phyloP scores from a whole-genome alignment of 345 rosid genomes.

The Ceriops decandra region DNA sequence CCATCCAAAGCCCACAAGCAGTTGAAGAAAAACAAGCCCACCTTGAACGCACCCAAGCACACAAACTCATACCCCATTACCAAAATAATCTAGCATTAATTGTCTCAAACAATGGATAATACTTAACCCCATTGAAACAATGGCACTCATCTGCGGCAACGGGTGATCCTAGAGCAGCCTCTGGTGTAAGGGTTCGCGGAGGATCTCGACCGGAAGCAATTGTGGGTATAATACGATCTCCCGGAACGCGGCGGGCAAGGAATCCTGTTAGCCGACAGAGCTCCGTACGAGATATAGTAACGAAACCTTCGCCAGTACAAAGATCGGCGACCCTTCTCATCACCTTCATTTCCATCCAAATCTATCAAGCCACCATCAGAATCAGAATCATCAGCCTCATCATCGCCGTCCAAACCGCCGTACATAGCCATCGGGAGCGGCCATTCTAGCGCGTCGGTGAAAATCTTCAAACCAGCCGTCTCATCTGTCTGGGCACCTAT shows the following conservation, averaged over 20 bases:
- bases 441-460: constrained; percentile 54
- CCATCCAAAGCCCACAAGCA: too few species aligned
- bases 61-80: too few species aligned
- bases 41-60: too few species aligned
- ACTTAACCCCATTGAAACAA: not conserved
- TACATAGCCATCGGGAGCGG: constrained; percentile 34
- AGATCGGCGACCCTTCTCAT: constrained; percentile 45
- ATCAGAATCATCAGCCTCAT: not conserved
- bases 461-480: constrained; percentile 29
- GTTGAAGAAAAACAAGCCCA: too few species aligned
- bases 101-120: too few species aligned
- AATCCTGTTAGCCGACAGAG: constrained; percentile 70
- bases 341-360: constrained; percentile 20
- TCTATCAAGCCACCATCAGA: constrained; percentile 8
- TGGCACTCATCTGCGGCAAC: constrained; percentile 59
- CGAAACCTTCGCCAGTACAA: constrained; percentile 58
- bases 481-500: constrained; percentile 32
- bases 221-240: constrained; percentile 83
- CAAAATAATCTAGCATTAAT: too few species aligned
- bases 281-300: constrained; percentile 89
- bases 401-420: not conserved
- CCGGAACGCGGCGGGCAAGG: constrained; percentile 96
- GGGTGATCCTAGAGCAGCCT: constrained; percentile 72
- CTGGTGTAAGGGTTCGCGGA: constrained; percentile 72
- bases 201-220: constrained; percentile 60